A percentile compares a stretch with the other conserved stretches of the same genome.
phyloP scores from a whole-genome alignment of 208 protist genomes.

The Trypanosoma conorhini region DNA sequence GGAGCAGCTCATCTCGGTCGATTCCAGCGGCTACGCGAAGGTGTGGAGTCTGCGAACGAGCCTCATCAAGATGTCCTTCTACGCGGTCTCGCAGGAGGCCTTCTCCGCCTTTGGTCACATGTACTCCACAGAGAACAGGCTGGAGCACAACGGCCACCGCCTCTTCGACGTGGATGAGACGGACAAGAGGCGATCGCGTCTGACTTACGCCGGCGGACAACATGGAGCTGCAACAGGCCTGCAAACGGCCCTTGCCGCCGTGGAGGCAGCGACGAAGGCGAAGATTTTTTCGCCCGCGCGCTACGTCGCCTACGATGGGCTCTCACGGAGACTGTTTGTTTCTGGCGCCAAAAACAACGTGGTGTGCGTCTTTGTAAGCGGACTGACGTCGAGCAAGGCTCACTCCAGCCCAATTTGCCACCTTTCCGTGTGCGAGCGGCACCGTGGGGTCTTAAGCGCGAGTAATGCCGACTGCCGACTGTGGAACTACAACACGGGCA shows the following conservation, averaged over 20 bases:
- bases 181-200: slow-evolving; percentile 9
- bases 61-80: slow-evolving; percentile 63
- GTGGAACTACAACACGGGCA: slow-evolving; percentile 51
- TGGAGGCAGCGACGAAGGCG: slow-evolving; percentile 30
- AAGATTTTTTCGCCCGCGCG: slow-evolving; percentile 43
- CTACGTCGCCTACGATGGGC: slow-evolving; percentile 63
- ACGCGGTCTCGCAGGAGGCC: slow-evolving; percentile 40
- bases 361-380: slow-evolving; percentile 67
- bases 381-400: slow-evolving; percentile 45
- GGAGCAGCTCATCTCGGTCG: slow-evolving; percentile 68
- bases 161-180: slow-evolving; percentile 27
- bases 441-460: slow-evolving; percentile 49
- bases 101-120: slow-evolving; percentile 23
- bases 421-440: slow-evolving; percentile 40
- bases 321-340: slow-evolving; percentile 57
- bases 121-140: slow-evolving; percentile 12
- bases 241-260: slow-evolving; percentile 36
- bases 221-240: slow-evolving; percentile 15
- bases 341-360: slow-evolving; percentile 65
- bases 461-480: slow-evolving; percentile 61
- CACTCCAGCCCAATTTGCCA: slow-evolving; percentile 53
- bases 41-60: slow-evolving; percentile 64
- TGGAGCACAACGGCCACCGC: slow-evolving; percentile 14
- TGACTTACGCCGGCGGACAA: not conserved
- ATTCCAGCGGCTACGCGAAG: slow-evolving; percentile 70